A percentile compares a stretch with the other conserved stretches of the same genome.
Conservation (phyloP, 2,329 filamentous ascomycete species). For the Fusarium gaditjirri region DNA sequence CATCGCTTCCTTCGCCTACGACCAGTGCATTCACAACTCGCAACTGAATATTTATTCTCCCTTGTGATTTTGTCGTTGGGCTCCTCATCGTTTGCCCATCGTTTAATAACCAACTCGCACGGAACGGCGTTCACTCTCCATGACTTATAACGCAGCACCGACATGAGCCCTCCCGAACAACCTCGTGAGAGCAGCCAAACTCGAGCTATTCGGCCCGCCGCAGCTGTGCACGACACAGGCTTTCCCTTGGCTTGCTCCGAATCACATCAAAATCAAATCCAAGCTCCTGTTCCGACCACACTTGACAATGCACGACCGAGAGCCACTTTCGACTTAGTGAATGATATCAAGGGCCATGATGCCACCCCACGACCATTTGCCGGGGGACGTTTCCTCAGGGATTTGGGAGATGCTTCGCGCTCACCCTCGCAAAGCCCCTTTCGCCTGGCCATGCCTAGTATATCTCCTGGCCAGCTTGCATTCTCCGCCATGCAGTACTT, state of each 20-base stretch:
- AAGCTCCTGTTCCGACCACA: constrained; percentile 24
- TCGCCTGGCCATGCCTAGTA: constrained; percentile 57
- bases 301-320: constrained; percentile 29
- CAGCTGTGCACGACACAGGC: constrained; percentile 38
- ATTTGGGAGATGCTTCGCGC: constrained; percentile 44
- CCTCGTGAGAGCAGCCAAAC: constrained; percentile 45
- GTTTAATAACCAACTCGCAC: constrained; percentile 7
- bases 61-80: neutral
- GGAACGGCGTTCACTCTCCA: constrained; percentile 29
- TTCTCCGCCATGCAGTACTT: constrained; percentile 78
- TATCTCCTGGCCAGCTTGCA: constrained; percentile 65
- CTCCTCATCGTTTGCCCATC: neutral
- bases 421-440: constrained; percentile 53
- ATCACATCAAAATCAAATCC: constrained; percentile 26
- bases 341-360: constrained; percentile 34
- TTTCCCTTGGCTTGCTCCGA: constrained; percentile 30
- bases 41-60: constrained; percentile 1
- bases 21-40: constrained; percentile 21
- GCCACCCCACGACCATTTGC: constrained; percentile 41
- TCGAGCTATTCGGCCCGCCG: constrained; percentile 42
- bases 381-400: constrained; percentile 51
- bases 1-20: constrained; percentile 17
- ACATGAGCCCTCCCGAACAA: constrained; percentile 49
- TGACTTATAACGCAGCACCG: constrained; percentile 44
- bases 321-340: constrained; percentile 30